Percentiles rank a stretch among this genome's conserved stretches.
These are phyloP conservation scores for Waitea zeae DNA, from an alignment of 1,284 basidiomycete genomes.

Conservation along the genomic window DNA sequence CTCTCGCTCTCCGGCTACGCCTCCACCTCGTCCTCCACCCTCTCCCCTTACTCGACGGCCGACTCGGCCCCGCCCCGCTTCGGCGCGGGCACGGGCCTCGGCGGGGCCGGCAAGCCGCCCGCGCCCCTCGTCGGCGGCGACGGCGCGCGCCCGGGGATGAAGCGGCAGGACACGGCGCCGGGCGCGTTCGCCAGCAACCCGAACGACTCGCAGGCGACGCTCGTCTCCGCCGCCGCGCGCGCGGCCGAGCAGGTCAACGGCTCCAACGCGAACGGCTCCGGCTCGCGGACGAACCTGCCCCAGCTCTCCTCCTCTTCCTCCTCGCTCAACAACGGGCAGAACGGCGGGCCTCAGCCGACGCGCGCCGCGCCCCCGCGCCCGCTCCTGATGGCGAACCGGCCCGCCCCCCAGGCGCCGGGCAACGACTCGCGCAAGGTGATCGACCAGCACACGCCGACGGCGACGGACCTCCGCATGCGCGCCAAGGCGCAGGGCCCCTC, in stretches of 20 bases:
- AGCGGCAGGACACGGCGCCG: conserved; percentile 43
- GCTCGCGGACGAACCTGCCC: no score
- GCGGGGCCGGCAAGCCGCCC: no score
- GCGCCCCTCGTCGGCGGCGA: conserved; percentile 76
- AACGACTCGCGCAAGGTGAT: no score
- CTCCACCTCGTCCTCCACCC: conserved; percentile 10
- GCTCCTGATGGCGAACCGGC: conserved; percentile 26
- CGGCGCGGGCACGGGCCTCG: conserved; percentile 3
- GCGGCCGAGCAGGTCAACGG: conserved; percentile 51
- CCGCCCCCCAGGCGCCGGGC: conserved; percentile 29
- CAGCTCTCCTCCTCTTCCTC: conserved; percentile 19
- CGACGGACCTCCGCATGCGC: conserved; percentile 43
- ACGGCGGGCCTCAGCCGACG: conserved; percentile 19
- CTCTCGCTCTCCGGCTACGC: conserved; percentile 12
- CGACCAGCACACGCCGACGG: conserved; percentile 39
- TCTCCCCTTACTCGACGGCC: conserved; percentile 7
- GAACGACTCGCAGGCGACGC: conserved; percentile 7
- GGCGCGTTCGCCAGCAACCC: no score
- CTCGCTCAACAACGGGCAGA: conserved; percentile 6
- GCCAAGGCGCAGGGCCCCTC: conserved; percentile 33
- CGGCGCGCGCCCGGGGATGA: conserved; percentile 31
- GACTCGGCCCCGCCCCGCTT: conserved; percentile 5
- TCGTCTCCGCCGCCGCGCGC: conserved; percentile 25
- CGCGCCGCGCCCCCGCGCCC: conserved; percentile 42
- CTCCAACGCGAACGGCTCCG: conserved; percentile 29